Evolutionary conservation across 306 rosid genomes (phyloP).

Genomic region (Cercis canadensis): DNA sequence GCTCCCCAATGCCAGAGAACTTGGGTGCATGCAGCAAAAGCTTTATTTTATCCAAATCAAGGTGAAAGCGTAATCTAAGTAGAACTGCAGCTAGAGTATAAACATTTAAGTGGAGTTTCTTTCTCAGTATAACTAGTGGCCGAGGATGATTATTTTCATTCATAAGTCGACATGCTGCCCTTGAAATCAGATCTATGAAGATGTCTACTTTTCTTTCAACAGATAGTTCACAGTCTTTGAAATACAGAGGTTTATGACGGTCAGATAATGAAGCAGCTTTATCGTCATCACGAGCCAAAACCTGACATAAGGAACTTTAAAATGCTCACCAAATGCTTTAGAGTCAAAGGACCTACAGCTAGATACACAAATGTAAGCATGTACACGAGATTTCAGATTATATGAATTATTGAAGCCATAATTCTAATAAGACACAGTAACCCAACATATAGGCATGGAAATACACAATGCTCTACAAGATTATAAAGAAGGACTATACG

Average conservation of each 20-base stretch:
- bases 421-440: no score
- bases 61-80: no score
- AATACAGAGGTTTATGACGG: slow-evolving; percentile 61
- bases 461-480: no score
- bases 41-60: slow-evolving; percentile 69
- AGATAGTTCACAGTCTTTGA: slow-evolving; percentile 52
- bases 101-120: slow-evolving; percentile 60
- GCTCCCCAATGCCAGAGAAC: slow-evolving; percentile 57
- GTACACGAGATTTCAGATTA: no score
- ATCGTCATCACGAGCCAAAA: slow-evolving; percentile 64
- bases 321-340: not conserved
- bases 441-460: no score
- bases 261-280: slow-evolving; percentile 66
- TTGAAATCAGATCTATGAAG: slow-evolving; percentile 60
- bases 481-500: no score
- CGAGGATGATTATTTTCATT: slow-evolving; percentile 65
- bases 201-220: slow-evolving; percentile 57
- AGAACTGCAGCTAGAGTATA: slow-evolving; percentile 72
- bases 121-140: slow-evolving; percentile 62
- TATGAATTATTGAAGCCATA: no score
- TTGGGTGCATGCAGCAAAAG: slow-evolving; percentile 64
- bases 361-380: no score
- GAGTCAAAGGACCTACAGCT: not conserved
- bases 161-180: slow-evolving; percentile 63
- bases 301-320: slow-evolving; percentile 36